Evolutionary conservation across 2,329 filamentous ascomycete genomes (phyloP), one percentile per base, ranked within the genome.

Genomic region (Fusarium poae): DNA sequence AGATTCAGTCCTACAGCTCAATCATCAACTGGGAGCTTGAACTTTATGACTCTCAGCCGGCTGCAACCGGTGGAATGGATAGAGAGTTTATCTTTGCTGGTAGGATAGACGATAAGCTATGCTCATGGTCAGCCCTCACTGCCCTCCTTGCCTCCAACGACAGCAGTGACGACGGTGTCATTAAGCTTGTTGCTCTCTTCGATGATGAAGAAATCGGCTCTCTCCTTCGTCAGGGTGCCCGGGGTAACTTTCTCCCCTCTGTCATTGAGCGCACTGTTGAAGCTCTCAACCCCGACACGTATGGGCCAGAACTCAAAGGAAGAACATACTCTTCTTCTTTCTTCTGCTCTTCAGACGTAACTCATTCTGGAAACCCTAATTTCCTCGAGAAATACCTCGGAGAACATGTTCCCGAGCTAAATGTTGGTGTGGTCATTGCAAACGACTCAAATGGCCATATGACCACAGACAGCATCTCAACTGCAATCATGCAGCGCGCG

Each of bases 1-100:
- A 88, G 30, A 88, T 98, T 65, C 67, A 72, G 23, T 88, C 92
- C 65, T 89, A 91, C 77, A 87, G 84, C 71, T 87, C 85, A 53
- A 97, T 99, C 67, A 83, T 97, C 59, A 97, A 96, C 82, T 99
- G 96, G 96, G 96, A 99, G 77, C 88, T 98, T 37, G 96, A 99
- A 81, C 90, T 99, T 32, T 99, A 91, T 77, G 96, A 98, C 80
- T 88, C 88, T 6, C 94, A 97, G 78, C 92, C 94, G 11, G 94
- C 94, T 2, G 89, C 91, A 40, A 86, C 93, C 20, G 91, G 92
- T 70, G 96, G 96, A 15, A 80, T 99, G 59, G 92, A 97, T 74
- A 93, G 91, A 77, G 95, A 98, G 74, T 91, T 99, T 78, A 97
- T 99, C 80, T 97, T 95, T 70, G 95, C 93, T 11, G 94, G 95